Evolutionary conservation across 139 green algal genomes (phyloP), one percentile per base, ranked within the genome.

Genomic region (Eudorina sp.): DNA sequence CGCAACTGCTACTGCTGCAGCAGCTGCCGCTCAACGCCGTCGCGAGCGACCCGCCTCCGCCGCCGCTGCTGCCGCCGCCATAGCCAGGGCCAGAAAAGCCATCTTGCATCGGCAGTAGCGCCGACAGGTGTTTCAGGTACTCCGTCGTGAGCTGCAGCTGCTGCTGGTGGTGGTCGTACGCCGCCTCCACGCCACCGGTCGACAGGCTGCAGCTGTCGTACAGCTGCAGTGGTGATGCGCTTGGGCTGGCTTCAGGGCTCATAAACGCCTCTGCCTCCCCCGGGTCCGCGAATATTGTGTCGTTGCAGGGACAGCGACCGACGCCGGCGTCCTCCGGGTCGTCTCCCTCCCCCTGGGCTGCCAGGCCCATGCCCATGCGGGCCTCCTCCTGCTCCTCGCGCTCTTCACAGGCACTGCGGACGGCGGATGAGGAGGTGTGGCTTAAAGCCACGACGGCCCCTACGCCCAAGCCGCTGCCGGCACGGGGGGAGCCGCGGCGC

Each of bases 231-330:
- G 48, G 48, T 3, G 73, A 64, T 8, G 70, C 43, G 73, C 46
- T 62, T 8, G 76, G 76, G 51, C 77, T 84, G 53, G 36, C 77
- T 27, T 84, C 77, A 1, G 77, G 77, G 53, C 53, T 73, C 11
- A 84, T 38, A 21, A 84, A 45, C 4, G 55, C 79, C 0, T 85
- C 79, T 4, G 55, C 79, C 0, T 85, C 79, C 7, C 8, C 11
- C 2, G 55, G 79, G 29, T 85, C 58, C 8, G 55, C 18, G 13
- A 85, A 85, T 8, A 85, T 85, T 8, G 79, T 85, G 58, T 85
- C 79, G 27, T 85, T 85, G 79, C 79, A 85, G 38, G 79, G 79
- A 40, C 79, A 85, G 27, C 58, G 40, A 18, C 43, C 55, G 2
- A 38, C 9, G 18, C 27, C 27, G 53, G 4, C 31, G 14, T 75